Evolutionary conservation across 2,329 filamentous ascomycete species (phyloP).

Genomic region (Acephala macrosclerotiorum): DNA sequence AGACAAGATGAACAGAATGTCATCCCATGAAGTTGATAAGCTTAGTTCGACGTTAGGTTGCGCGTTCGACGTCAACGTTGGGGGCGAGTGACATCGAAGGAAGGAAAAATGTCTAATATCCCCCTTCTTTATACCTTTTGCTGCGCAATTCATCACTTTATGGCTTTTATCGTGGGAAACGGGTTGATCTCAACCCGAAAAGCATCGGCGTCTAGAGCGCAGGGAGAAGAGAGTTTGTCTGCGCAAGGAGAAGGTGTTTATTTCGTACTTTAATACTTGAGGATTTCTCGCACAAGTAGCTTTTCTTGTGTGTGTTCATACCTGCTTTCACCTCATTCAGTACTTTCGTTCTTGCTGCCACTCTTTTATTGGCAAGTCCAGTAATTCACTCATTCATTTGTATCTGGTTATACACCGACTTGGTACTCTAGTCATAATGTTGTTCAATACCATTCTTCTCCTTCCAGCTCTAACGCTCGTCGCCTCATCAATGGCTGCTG

Average conservation of each 20-base stretch:
- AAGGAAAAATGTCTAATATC: background rate
- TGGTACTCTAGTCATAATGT: background rate
- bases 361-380: background rate
- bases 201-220: background rate
- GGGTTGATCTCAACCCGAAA: background rate
- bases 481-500: background rate
- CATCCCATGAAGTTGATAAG: background rate
- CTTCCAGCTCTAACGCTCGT: background rate
- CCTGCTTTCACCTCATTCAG: background rate
- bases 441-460: background rate
- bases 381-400: background rate
- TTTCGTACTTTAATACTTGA: background rate
- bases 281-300: background rate
- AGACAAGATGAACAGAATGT: background rate
- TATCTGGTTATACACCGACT: constrained; percentile 3
- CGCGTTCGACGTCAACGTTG: background rate
- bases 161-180: background rate
- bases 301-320: background rate
- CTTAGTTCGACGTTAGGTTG: background rate
- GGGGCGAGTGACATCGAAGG: background rate
- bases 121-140: background rate
- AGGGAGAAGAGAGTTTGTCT: background rate
- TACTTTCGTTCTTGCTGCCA: background rate
- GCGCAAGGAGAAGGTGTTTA: background rate
- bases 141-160: background rate